A percentile compares a stretch with the other conserved stretches of the same genome.
phyloP scores from a whole-genome alignment of 768 basidiomycete genomes.

The Scleroderma citrinum region DNA sequence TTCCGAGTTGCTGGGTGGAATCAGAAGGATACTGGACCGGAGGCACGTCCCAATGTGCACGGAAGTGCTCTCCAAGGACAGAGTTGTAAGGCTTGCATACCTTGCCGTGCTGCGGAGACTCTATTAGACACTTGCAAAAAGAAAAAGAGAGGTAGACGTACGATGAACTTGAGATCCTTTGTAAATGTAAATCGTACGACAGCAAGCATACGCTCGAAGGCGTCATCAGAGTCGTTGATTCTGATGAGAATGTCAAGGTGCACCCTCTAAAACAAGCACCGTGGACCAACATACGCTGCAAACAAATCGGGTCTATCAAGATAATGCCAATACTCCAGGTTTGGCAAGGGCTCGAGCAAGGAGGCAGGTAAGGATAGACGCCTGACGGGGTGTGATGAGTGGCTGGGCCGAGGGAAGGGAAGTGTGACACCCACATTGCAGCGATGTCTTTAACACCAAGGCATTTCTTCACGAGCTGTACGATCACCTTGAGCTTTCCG shows the following conservation, averaged over 20 bases:
- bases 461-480: constrained; percentile 85
- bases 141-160: constrained; percentile 32
- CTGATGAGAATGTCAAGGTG: constrained; percentile 34
- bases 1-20: constrained; percentile 39
- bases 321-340: constrained; percentile 95
- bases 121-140: not conserved
- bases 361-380: constrained; percentile 91
- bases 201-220: constrained; percentile 94
- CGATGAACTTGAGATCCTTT: constrained; percentile 91
- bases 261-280: not conserved
- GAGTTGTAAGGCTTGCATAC: constrained; percentile 93
- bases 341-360: constrained; percentile 88
- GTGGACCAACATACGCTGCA: constrained; percentile 67
- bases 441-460: constrained; percentile 95
- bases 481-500: constrained; percentile 90
- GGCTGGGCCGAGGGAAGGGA: constrained; percentile 5
- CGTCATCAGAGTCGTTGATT: constrained; percentile 87
- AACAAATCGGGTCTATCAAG: constrained; percentile 89
- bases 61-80: constrained; percentile 85
- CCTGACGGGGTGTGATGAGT: constrained; percentile 38
- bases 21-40: constrained; percentile 52
- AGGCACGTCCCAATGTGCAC: constrained; percentile 78
- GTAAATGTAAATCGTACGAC: constrained; percentile 84
- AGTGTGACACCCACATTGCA: constrained; percentile 59
- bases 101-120: constrained; percentile 63